Percentiles rank a stretch among this genome's conserved stretches.
These are phyloP conservation scores for Alternaria triticimaculans DNA, from an alignment of 2,329 filamentous ascomycete genomes.

Conservation along the genomic window DNA sequence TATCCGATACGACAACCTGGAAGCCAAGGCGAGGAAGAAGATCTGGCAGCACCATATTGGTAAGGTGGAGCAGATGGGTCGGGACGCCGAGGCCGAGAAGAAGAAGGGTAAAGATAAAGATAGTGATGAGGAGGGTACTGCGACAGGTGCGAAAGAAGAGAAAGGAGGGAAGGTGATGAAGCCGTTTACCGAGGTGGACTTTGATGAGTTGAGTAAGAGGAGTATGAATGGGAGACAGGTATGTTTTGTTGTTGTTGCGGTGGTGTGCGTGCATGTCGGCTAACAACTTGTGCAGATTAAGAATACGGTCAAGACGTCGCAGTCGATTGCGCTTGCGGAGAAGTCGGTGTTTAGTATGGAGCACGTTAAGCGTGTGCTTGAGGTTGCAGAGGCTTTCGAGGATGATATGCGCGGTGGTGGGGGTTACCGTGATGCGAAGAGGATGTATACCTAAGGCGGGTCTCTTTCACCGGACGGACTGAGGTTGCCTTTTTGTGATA, in stretches of 20 bases:
- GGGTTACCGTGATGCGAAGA: conserved; percentile 84
- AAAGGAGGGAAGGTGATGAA: conserved; percentile 33
- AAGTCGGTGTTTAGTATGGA: conserved; percentile 73
- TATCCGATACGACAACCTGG: conserved; percentile 78
- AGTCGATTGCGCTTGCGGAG: conserved; percentile 81
- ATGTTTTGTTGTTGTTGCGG: conserved; percentile 26
- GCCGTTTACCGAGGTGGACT: conserved; percentile 71
- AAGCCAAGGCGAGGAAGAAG: conserved; percentile 72
- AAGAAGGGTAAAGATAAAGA: conserved; percentile 38
- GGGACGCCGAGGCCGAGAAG: conserved; percentile 63
- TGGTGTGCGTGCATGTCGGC: neutral
- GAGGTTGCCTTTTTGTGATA: neutral
- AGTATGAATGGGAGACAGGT: conserved; percentile 73
- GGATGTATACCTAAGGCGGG: conserved; percentile 68
- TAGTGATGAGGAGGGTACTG: neutral
- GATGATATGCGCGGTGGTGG: conserved; percentile 80
- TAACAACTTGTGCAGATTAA: conserved; percentile 70
- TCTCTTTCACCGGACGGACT: neutral
- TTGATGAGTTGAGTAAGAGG: conserved; percentile 69
- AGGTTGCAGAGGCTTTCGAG: conserved; percentile 83
- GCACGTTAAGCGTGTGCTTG: conserved; percentile 82
- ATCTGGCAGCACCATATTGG: conserved; percentile 88
- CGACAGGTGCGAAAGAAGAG: neutral
- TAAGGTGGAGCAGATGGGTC: conserved; percentile 62
- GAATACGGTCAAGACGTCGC: conserved; percentile 82